phyloP scores from a whole-genome alignment of 2,329 filamentous ascomycete species.

The Leptosphaerulina australis region DNA sequence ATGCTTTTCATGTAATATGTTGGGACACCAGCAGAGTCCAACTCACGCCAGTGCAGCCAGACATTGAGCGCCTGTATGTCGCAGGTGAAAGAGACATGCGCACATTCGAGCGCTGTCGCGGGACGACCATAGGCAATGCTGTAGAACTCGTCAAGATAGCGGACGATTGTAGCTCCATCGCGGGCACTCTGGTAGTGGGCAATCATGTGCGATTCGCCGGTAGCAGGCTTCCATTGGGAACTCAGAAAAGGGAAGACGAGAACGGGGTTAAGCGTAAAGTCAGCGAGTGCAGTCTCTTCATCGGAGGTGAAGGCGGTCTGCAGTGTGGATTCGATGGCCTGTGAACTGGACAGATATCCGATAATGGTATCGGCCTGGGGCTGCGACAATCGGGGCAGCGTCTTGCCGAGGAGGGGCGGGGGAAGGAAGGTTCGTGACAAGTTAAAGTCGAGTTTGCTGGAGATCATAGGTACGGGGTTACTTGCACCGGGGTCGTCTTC shows the following conservation, averaged over 20 bases:
- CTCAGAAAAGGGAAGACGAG: constrained; percentile 6
- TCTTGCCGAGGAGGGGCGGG: constrained; percentile 3
- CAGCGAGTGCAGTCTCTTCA: constrained; percentile 11
- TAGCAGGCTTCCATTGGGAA: constrained; percentile 2
- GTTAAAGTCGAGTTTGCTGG: constrained; percentile 10
- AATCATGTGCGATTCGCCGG: background rate
- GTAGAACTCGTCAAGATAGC: background rate
- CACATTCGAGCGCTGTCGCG: constrained; percentile 13
- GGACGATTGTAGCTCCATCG: background rate
- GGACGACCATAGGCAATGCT: background rate
- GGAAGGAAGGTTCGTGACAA: constrained; percentile 12
- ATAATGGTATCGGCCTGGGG: constrained; percentile 15
- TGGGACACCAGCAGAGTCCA: constrained; percentile 3
- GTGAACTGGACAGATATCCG: constrained; percentile 14
- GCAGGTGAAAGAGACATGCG: constrained; percentile 16
- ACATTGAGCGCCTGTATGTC: constrained; percentile 16
- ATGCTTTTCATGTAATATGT: constrained; percentile 22
- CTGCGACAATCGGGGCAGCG: constrained; percentile 6
- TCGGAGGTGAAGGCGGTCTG: constrained; percentile 8
- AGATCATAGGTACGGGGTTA: constrained; percentile 10
- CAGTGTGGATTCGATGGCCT: constrained; percentile 10
- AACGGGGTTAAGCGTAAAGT: constrained; percentile 17
- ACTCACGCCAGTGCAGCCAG: constrained; percentile 18
- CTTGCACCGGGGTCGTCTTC: constrained; percentile 13
- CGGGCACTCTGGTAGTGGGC: background rate